Evolutionary conservation across 345 rosid species (phyloP).

Genomic region (Reutealis trisperma): DNA sequence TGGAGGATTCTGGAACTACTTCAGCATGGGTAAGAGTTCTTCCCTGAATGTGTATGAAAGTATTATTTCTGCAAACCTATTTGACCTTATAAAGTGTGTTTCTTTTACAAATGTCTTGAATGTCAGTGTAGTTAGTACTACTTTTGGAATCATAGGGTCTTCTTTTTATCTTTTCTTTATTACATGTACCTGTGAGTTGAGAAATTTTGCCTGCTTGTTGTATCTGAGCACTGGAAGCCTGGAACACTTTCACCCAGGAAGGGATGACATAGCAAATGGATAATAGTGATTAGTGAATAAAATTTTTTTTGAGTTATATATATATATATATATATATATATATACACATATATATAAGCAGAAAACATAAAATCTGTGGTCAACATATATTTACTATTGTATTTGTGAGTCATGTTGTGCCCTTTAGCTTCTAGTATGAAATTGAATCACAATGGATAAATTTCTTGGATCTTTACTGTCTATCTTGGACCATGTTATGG

Average conservation of each 20-base stretch:
- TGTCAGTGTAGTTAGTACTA: neutral
- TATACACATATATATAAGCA: too few species aligned
- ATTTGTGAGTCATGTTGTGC: neutral
- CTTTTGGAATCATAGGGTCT: neutral
- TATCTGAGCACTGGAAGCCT: neutral
- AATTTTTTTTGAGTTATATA: neutral
- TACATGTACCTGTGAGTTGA: neutral
- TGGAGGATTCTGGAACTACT: conserved; percentile 99
- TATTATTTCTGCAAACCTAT: neutral
- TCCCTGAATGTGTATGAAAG: neutral
- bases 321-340: too few species aligned
- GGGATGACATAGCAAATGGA: neutral
- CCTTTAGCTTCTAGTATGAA: neutral
- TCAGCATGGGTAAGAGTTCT: conserved; percentile 78
- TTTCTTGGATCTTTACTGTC: neutral
- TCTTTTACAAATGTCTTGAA: neutral
- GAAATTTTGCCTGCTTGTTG: neutral
- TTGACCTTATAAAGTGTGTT: neutral
- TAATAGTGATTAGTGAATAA: neutral
- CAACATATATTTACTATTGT: too few species aligned
- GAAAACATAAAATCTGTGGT: neutral
- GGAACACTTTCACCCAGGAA: neutral
- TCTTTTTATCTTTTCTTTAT: neutral
- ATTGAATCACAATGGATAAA: neutral
- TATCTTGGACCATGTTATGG: neutral